phyloP scores from a whole-genome alignment of 257 asterid genomes.

The Paraleonurus japonicus region DNA sequence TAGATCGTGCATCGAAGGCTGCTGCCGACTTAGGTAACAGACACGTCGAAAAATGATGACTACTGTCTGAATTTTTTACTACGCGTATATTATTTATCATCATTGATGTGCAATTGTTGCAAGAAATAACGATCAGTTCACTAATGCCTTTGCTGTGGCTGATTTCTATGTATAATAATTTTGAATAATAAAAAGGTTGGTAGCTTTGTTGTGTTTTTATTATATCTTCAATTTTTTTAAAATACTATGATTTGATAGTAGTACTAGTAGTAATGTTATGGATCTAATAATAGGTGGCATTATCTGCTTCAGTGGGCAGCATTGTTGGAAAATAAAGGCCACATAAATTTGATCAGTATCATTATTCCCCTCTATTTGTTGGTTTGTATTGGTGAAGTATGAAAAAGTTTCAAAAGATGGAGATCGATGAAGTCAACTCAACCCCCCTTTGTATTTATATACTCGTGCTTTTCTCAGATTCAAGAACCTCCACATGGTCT shows the following conservation, averaged over 20 bases:
- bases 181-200: not conserved
- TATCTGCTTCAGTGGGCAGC: not conserved
- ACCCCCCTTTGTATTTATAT: not conserved
- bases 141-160: too few relatives aligned
- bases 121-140: not conserved
- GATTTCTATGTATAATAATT: not conserved
- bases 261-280: not conserved
- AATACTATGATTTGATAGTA: not conserved
- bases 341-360: slow-evolving; percentile 19
- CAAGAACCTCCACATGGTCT: slow-evolving; percentile 6
- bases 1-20: slow-evolving; percentile 51
- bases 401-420: not conserved
- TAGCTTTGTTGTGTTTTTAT: not conserved
- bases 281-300: not conserved
- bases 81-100: not conserved
- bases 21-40: slow-evolving; percentile 50
- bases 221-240: not conserved
- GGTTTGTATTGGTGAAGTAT: slow-evolving; percentile 16
- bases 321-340: slow-evolving; percentile 11
- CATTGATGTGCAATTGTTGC: not conserved
- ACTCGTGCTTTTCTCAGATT: slow-evolving; percentile 1
- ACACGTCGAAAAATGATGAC: slow-evolving; percentile 23
- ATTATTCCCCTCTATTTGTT: slow-evolving; percentile 9
- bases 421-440: slow-evolving; percentile 9
- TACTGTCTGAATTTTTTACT: not conserved